phyloP scores from a whole-genome alignment of 1,284 basidiomycete species.

The Athelia psychrophila region DNA sequence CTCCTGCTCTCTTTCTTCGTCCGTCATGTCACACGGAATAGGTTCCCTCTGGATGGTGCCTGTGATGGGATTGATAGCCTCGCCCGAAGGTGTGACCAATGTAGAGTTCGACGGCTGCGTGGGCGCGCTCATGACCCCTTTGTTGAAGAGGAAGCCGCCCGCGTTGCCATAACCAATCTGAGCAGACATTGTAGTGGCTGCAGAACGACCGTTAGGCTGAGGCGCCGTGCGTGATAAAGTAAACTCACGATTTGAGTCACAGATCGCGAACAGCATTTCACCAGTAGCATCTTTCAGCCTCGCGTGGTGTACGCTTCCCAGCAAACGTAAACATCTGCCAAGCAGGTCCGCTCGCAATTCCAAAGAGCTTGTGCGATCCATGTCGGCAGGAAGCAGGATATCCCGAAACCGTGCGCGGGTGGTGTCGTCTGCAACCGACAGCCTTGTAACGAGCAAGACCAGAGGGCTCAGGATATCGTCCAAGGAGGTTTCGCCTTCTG shows the following conservation, averaged over 20 bases:
- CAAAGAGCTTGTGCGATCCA: slow-evolving; percentile 77
- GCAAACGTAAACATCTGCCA: slow-evolving; percentile 77
- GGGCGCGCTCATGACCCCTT: slow-evolving; percentile 72
- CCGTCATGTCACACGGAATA: slow-evolving; percentile 65
- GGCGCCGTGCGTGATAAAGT: not conserved
- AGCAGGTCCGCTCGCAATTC: slow-evolving; percentile 71
- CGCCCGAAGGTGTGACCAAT: slow-evolving; percentile 39
- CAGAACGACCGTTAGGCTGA: not conserved
- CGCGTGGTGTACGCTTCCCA: slow-evolving; percentile 69
- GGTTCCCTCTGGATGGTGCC: slow-evolving; percentile 48
- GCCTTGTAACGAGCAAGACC: slow-evolving; percentile 66
- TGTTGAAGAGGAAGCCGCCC: slow-evolving; percentile 88
- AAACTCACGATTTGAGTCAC: slow-evolving; percentile 73
- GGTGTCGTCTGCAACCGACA: slow-evolving; percentile 61
- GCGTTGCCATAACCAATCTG: slow-evolving; percentile 92
- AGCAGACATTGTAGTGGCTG: slow-evolving; percentile 66
- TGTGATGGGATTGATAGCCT: slow-evolving; percentile 79
- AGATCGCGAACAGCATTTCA: slow-evolving; percentile 83
- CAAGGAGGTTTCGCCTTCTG: slow-evolving; percentile 50
- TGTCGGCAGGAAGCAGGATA: slow-evolving; percentile 67
- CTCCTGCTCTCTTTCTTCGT: slow-evolving; percentile 90
- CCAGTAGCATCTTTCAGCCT: slow-evolving; percentile 74
- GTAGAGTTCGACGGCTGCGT: slow-evolving; percentile 33
- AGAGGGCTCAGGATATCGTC: slow-evolving; percentile 81
- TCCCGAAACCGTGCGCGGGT: slow-evolving; percentile 56